These are phyloP conservation scores for Barnettozyma salicaria DNA, from an alignment of 805 yeast species.

Conservation along the genomic window DNA sequence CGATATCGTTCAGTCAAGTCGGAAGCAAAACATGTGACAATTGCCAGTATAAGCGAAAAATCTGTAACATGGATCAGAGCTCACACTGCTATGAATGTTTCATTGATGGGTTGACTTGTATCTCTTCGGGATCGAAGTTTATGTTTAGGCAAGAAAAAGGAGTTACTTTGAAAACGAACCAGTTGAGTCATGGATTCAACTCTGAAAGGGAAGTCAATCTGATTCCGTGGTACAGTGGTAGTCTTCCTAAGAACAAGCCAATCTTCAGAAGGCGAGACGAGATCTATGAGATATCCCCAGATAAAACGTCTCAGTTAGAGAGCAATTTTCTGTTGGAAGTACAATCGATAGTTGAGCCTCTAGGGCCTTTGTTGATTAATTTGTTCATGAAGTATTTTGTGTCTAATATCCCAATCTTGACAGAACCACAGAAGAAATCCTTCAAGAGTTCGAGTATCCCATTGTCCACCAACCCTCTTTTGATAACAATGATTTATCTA, in stretches of 20 bases:
- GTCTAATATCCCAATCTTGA: slow-evolving; percentile 24
- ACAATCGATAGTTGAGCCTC: slow-evolving; percentile 21
- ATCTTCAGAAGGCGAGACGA: slow-evolving; percentile 8
- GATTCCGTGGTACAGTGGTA: not conserved
- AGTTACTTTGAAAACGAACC: not conserved
- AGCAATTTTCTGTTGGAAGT: slow-evolving; percentile 22
- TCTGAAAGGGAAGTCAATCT: slow-evolving; percentile 2
- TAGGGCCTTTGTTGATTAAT: slow-evolving; percentile 20
- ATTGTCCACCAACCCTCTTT: slow-evolving; percentile 19
- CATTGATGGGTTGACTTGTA: slow-evolving; percentile 5
- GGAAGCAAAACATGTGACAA: slow-evolving; percentile 10
- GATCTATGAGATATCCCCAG: slow-evolving; percentile 1
- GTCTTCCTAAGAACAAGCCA: slow-evolving; percentile 1
- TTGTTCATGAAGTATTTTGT: slow-evolving; percentile 26
- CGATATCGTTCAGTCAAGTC: not conserved
- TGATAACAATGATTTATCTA: slow-evolving; percentile 25
- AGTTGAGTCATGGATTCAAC: slow-evolving; percentile 1
- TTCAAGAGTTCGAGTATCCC: not conserved
- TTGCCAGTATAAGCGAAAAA: slow-evolving; percentile 12
- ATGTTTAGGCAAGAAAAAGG: not conserved
- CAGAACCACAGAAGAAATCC: slow-evolving; percentile 3
- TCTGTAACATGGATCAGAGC: slow-evolving; percentile 11
- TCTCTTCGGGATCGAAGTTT: not conserved
- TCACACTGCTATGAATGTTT: slow-evolving; percentile 17
- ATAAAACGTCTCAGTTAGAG: slow-evolving; percentile 1